These are phyloP conservation scores for Euphorbia tirucalli DNA, from an alignment of 345 rosid genomes.

Conservation along the genomic window DNA sequence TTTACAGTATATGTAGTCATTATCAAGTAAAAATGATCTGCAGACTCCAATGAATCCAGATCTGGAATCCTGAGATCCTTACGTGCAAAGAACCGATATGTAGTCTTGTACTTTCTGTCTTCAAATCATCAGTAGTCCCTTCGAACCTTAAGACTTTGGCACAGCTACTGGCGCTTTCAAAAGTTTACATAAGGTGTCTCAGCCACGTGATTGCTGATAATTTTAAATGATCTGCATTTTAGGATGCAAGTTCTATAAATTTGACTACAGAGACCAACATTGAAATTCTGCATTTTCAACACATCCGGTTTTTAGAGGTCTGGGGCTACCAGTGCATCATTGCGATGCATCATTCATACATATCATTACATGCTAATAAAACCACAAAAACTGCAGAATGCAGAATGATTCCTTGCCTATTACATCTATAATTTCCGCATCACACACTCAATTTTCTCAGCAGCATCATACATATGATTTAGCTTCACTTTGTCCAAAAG, in stretches of 20 bases:
- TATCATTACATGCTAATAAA: too few species aligned
- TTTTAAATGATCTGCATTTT: too few species aligned
- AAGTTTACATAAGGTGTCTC: not conserved
- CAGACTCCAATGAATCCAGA: too few species aligned
- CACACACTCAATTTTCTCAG: constrained; percentile 50
- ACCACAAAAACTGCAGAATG: constrained; percentile 1
- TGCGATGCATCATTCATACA: not conserved
- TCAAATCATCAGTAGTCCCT: too few species aligned
- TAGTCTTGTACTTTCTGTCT: not conserved
- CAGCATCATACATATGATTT: constrained; percentile 50
- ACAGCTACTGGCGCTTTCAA: not conserved
- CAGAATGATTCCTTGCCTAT: not conserved
- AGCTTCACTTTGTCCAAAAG: constrained; percentile 60
- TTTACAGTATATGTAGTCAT: not conserved
- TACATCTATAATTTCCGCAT: constrained; percentile 50
- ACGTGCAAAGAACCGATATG: not conserved
- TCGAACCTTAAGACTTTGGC: too few species aligned
- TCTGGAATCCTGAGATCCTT: not conserved
- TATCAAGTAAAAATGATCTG: not conserved
- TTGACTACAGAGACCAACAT: not conserved
- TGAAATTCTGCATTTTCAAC: not conserved
- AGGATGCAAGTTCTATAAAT: not conserved
- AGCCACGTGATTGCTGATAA: too few species aligned
- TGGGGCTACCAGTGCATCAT: not conserved
- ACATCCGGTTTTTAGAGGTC: not conserved